These are phyloP conservation scores for Labyrinthula sp. DNA, from an alignment of 352 stramenopile species.

Conservation along the genomic window DNA sequence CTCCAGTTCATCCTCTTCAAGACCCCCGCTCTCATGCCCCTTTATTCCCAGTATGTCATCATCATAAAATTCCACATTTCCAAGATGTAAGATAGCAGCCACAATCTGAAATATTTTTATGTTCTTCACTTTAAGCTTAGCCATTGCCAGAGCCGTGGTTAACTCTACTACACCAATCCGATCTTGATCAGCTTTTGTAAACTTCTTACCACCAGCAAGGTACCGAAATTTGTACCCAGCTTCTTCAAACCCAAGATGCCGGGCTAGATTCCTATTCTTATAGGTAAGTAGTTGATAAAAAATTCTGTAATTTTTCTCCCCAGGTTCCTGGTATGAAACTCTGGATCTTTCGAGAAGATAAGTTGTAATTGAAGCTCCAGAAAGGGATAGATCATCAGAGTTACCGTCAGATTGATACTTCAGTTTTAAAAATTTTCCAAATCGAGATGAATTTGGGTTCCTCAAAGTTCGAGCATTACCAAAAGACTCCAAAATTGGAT, in stretches of 20 bases:
- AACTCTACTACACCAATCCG: conserved; percentile 44
- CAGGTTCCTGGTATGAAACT: conserved; percentile 50
- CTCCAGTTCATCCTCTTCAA: no score
- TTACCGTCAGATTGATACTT: conserved; percentile 53
- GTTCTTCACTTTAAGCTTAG: conserved; percentile 59
- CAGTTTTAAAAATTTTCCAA: conserved; percentile 93
- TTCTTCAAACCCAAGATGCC: conserved; percentile 44
- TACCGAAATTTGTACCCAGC: conserved; percentile 59
- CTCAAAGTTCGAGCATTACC: conserved; percentile 85
- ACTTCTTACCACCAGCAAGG: conserved; percentile 61
- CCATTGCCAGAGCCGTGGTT: conserved; percentile 19
- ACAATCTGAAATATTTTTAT: conserved; percentile 70
- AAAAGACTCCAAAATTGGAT: conserved; percentile 94
- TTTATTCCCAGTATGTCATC: conserved; percentile 36
- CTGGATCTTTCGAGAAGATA: conserved; percentile 70
- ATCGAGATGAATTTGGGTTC: conserved; percentile 86
- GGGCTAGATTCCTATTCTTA: conserved; percentile 44
- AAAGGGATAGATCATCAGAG: no score
- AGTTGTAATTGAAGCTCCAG: conserved; percentile 58
- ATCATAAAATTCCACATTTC: conserved; percentile 66
- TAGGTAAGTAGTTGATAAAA: conserved; percentile 60
- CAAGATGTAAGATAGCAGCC: conserved; percentile 68
- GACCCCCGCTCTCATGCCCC: no score
- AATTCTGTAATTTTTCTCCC: conserved; percentile 68
- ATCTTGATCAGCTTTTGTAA: no score